A percentile compares a stretch with the other conserved stretches of the same genome.
These are phyloP conservation scores for Bolboschoenoplectus hybrid DNA, from an alignment of 202 grass and related monocot genomes.

Conservation along the genomic window DNA sequence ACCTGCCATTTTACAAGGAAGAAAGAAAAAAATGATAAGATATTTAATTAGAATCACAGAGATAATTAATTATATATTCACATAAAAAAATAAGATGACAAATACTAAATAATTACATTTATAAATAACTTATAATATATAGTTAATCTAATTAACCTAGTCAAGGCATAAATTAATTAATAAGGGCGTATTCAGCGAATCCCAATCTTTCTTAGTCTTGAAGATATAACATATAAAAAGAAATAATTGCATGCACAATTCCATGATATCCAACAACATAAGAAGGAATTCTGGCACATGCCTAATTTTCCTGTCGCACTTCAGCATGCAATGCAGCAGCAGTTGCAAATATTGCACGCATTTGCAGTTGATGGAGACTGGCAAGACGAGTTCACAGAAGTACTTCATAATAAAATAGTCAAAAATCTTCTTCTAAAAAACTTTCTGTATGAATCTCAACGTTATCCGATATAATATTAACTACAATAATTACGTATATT, in stretches of 20 bases:
- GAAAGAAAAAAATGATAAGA: not conserved
- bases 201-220: not conserved
- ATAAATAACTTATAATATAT: not conserved
- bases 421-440: too few species aligned
- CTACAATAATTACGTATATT: too few species aligned
- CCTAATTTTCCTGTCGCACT: not conserved
- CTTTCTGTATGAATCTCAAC: too few species aligned
- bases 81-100: not conserved
- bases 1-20: not conserved
- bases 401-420: too few species aligned
- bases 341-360: not conserved
- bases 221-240: not conserved
- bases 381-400: too few species aligned
- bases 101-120: not conserved
- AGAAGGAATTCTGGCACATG: not conserved
- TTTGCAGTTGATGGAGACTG: not conserved
- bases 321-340: not conserved
- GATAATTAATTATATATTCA: not conserved
- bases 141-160: not conserved
- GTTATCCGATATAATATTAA: too few species aligned
- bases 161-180: not conserved
- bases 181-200: not conserved
- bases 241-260: not conserved
- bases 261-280: not conserved
- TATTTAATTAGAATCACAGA: not conserved